A percentile compares a stretch with the other conserved stretches of the same genome.
Evolutionary conservation across 2,329 filamentous ascomycete species (phyloP).

Genomic region (Rhinocladiella similis): DNA sequence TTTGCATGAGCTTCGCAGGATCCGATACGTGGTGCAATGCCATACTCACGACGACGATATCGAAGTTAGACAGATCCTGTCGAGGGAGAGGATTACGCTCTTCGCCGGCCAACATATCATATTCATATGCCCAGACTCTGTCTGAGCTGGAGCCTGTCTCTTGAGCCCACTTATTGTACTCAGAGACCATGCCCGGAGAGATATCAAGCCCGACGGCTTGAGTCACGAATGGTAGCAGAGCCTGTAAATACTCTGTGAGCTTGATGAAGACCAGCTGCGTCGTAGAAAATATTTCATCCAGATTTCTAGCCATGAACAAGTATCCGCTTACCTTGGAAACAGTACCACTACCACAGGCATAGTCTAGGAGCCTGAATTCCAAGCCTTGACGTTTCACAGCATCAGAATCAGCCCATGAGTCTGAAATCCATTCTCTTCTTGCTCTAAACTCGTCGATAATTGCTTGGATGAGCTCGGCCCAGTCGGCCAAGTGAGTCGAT

Average conservation of each 20-base stretch:
- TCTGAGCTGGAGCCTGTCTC: constrained; percentile 50
- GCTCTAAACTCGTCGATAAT: constrained; percentile 57
- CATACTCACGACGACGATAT: constrained; percentile 62
- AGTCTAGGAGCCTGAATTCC: constrained; percentile 63
- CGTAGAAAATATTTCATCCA: too few relatives aligned
- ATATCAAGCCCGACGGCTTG: constrained; percentile 69
- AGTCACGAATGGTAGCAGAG: constrained; percentile 61
- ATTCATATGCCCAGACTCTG: constrained; percentile 59
- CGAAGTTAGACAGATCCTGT: constrained; percentile 63
- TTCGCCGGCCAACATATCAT: constrained; percentile 54
- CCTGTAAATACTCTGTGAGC: constrained; percentile 32
- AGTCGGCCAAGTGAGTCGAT: constrained; percentile 58
- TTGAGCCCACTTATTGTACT: constrained; percentile 62
- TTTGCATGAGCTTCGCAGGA: constrained; percentile 58
- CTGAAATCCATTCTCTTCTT: constrained; percentile 62
- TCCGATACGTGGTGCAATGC: constrained; percentile 69
- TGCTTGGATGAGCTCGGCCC: constrained; percentile 53
- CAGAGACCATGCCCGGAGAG: constrained; percentile 66
- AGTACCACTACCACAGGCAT: constrained; percentile 70
- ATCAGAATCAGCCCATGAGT: constrained; percentile 49
- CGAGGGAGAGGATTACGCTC: constrained; percentile 57
- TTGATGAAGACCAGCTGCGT: not conserved
- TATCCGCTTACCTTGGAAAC: constrained; percentile 59
- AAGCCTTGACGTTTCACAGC: constrained; percentile 26
- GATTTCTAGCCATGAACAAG: not conserved